These are phyloP conservation scores for Pleurozium schreberi DNA, from an alignment of 225 moss, liverwort and hornwort genomes.

Conservation along the genomic window DNA sequence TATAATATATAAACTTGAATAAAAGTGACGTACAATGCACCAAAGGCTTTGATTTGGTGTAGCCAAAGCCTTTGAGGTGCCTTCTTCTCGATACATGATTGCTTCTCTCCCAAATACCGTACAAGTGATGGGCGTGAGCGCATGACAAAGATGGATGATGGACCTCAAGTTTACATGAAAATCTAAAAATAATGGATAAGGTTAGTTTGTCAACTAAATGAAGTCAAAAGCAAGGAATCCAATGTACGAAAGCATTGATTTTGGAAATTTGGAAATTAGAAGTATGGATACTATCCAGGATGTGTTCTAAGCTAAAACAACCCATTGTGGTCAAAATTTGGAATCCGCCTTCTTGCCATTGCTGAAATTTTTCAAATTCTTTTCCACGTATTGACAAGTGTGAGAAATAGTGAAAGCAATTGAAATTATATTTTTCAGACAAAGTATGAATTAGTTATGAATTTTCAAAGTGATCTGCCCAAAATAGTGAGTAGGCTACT, in stretches of 20 bases:
- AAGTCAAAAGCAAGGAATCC: not conserved
- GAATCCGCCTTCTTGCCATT: too few relatives aligned
- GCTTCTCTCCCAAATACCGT: fast-evolving
- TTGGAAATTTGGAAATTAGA: not conserved
- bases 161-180: fast-evolving
- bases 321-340: too few relatives aligned
- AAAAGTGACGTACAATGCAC: not conserved
- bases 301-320: too few relatives aligned
- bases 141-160: fast-evolving
- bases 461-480: too few relatives aligned
- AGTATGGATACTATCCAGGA: fast-evolving
- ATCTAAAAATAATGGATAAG: not conserved
- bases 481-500: too few relatives aligned
- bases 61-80: fast-evolving
- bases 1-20: not conserved
- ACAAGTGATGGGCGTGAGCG: too few relatives aligned
- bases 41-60: fast-evolving
- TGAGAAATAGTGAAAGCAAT: too few relatives aligned
- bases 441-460: too few relatives aligned
- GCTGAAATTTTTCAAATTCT: too few relatives aligned
- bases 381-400: too few relatives aligned
- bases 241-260: not conserved
- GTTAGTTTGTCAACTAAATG: not conserved
- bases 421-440: too few relatives aligned
- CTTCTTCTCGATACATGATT: fast-evolving